phyloP scores from a whole-genome alignment of 768 basidiomycete species.

The Naganishia vaughanmartiniae region DNA sequence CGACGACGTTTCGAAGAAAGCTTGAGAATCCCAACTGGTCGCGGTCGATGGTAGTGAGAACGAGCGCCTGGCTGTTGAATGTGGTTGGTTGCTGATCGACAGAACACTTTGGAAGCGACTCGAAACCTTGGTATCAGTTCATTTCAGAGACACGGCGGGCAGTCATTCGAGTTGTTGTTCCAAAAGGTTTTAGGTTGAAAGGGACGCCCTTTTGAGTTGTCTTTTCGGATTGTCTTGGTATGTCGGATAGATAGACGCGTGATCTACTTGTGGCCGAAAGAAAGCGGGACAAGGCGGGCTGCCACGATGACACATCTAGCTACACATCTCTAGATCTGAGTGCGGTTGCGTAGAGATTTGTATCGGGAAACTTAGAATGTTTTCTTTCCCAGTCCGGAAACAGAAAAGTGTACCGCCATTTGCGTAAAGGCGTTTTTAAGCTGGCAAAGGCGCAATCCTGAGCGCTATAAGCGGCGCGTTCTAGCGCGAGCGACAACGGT shows the following conservation, averaged over 20 bases:
- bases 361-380: slow-evolving; percentile 19
- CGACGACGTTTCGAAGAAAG: neutral
- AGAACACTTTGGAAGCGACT: neutral
- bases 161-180: slow-evolving; percentile 5
- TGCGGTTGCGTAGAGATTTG: neutral
- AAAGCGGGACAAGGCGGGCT: neutral
- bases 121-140: slow-evolving; percentile 11
- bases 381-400: slow-evolving; percentile 23
- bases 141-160: slow-evolving; percentile 15
- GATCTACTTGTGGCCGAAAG: neutral
- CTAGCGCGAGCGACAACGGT: slow-evolving; percentile 5
- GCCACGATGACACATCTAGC: slow-evolving; percentile 4
- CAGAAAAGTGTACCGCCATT: slow-evolving; percentile 1
- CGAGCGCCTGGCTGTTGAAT: neutral
- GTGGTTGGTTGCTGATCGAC: slow-evolving; percentile 7
- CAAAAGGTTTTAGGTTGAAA: slow-evolving; percentile 1
- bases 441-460: neutral
- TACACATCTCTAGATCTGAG: too few relatives aligned
- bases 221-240: slow-evolving; percentile 5
- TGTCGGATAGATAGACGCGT: neutral
- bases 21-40: neutral
- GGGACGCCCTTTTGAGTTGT: neutral
- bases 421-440: neutral
- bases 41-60: neutral
- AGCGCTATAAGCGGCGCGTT: neutral